These are phyloP conservation scores for Plantago major DNA, from an alignment of 257 asterid species.

Conservation along the genomic window DNA sequence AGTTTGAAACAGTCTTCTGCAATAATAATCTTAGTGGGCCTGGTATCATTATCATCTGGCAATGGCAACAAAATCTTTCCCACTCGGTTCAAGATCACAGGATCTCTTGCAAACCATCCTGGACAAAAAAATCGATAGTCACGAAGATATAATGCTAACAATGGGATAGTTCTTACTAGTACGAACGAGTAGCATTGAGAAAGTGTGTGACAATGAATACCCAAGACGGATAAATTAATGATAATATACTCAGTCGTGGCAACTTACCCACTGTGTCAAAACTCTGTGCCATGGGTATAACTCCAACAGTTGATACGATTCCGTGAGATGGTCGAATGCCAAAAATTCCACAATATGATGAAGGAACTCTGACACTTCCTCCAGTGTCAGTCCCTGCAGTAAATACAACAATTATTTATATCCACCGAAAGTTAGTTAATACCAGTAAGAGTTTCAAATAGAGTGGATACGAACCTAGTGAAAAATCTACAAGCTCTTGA, in stretches of 20 bases:
- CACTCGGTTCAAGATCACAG: slow-evolving; percentile 56
- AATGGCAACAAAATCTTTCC: slow-evolving; percentile 53
- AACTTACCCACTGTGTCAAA: slow-evolving; percentile 81
- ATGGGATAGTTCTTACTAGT: background rate
- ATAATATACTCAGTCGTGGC: background rate
- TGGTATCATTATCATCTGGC: slow-evolving; percentile 23
- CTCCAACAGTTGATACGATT: slow-evolving; percentile 53
- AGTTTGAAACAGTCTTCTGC: slow-evolving; percentile 90
- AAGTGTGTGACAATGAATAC: background rate
- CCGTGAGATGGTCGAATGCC: slow-evolving; percentile 96
- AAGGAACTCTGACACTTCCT: slow-evolving; percentile 91
- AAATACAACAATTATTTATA: slow-evolving; percentile 4
- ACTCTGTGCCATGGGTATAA: slow-evolving; percentile 90
- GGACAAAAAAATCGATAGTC: slow-evolving; percentile 14
- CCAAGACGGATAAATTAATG: background rate
- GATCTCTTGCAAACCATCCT: slow-evolving; percentile 95
- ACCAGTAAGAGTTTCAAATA: background rate
- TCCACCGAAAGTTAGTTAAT: slow-evolving; percentile 6
- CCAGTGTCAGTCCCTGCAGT: slow-evolving; percentile 85
- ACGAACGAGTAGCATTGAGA: background rate
- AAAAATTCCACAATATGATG: slow-evolving; percentile 76
- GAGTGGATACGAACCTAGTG: slow-evolving; percentile 47
- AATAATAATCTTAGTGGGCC: slow-evolving; percentile 39
- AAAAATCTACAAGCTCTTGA: slow-evolving; percentile 66
- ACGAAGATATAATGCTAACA: background rate